Evolutionary conservation across 2,329 filamentous ascomycete genomes (phyloP), one percentile per base, ranked within the genome.

Genomic region (Aspergillus japonicus): DNA sequence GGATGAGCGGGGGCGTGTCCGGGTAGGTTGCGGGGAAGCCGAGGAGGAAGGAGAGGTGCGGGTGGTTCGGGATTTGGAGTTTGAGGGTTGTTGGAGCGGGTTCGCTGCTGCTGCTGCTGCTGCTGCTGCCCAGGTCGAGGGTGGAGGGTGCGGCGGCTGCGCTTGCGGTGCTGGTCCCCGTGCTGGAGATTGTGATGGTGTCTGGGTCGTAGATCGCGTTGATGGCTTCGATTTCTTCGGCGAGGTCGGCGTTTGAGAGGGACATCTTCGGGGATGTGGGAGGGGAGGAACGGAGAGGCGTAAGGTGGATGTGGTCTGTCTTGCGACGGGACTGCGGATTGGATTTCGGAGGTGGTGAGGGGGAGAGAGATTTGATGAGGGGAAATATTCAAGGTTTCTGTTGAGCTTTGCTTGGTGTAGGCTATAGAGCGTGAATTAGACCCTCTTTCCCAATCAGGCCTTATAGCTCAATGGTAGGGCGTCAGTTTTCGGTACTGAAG

Each of bases 11-110:
- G 5, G 89, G 87, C 1, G 83, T 84, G 61, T 87, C 83, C 0
- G 95, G 94, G 73, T 99, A 99, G 49, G 83, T 77, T 0, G 74
- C 56, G 0, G 91, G 87, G 66, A 98, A 96, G 23, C 84, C 83
- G 47, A 89, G 26, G 78, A 83, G 50, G 77, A 82, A 77, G 50
- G 78, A 73, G 26, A 79, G 61, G 47, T 80, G 74, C 54, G 62
- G 63, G 21, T 85, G 83, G 29, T 84, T 82, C 0, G 91, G 91
- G 2, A 94, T 83, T 54, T 82, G 83, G 53, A 97, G 82, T 75
- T 75, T 88, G 87, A 66, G 83, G 66, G 68, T 77, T 62, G 73
- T 71, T 69, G 68, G 7, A 0, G 7, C 8, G 26, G 26, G 26
- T 29, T 75, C 61, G 69, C 60, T 56, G 64, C 60, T 51, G 63